Base-by-base conservation (phyloP, 176 grass and related monocot species). In the Aegilops sharonensis region DNA sequence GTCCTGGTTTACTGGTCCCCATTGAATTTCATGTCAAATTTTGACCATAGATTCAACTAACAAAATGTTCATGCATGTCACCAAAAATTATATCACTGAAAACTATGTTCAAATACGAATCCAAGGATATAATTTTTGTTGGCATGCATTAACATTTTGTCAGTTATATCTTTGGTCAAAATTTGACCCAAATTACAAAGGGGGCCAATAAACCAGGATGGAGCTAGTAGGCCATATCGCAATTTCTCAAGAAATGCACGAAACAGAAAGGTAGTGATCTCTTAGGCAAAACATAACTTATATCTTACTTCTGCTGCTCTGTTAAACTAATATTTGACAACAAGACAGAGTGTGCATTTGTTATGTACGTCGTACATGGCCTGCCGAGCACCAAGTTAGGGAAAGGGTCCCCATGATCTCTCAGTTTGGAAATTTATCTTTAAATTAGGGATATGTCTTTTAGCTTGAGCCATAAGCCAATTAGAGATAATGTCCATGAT, bases 211-310 rank as follows among this genome's bases (percentile, higher is more conserved):
- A 47, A 47, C 45, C 45, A 47, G 45, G 45, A 47, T 9, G 11
- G 45, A 47, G 40, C 8, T 42, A 42, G 40, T 42, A 31, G 21
- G 42, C 30, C 77, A 45, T 45, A 69, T 21, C 43, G 79, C 25
- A 71, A 71, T 86, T 18, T 71, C 27, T 72, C 62, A 30, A 15
- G 52, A 61, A 80, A 86, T 63, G 72, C 37, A 79, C 11, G 5
- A 54, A 63, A 43, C 9, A 43, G 63, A 77, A 52, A n/a, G 32
- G 73, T 48, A 29, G 66, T 68, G 61, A 85, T 36, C 34, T 21
- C 32, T 23, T 23, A 24, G 32, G 54, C 54, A 81, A 34, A 13
- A 81, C 40, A 68, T 39, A 81, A 68, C 39, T 66, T 66, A 80
- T 15, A 80, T 40, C 78, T 48, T 62, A 37, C 17, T 68, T 81